These are phyloP conservation scores for Rugonectria rugulosa DNA, from an alignment of 2,329 filamentous ascomycete genomes.

Conservation along the genomic window DNA sequence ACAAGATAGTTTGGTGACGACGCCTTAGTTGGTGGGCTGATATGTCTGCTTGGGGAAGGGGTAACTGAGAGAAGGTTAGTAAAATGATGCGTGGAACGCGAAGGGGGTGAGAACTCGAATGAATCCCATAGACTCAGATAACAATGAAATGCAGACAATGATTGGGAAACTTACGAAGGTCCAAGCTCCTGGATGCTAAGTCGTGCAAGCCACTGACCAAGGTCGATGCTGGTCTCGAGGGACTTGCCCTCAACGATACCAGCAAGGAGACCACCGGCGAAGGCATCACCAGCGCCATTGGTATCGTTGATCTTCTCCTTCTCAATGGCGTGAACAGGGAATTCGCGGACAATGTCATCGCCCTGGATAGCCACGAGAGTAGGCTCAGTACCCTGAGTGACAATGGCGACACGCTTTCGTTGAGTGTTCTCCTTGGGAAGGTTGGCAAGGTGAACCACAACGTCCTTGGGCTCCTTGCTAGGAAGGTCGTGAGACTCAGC, in stretches of 20 bases:
- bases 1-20: constrained; percentile 35
- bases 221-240: constrained; percentile 81
- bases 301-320: constrained; percentile 88
- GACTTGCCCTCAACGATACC: constrained; percentile 86
- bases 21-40: constrained; percentile 53
- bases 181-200: constrained; percentile 95
- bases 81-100: constrained; percentile 12
- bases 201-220: constrained; percentile 96
- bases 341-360: constrained; percentile 75
- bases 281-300: constrained; percentile 96
- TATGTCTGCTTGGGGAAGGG: constrained; percentile 85
- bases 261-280: constrained; percentile 92
- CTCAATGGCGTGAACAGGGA: constrained; percentile 81
- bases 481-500: constrained; percentile 80
- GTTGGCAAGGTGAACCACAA: constrained; percentile 84
- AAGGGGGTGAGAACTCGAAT: constrained; percentile 13
- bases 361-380: constrained; percentile 84
- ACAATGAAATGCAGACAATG: constrained; percentile 19
- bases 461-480: constrained; percentile 81
- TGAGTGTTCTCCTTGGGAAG: constrained; percentile 91
- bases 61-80: constrained; percentile 61
- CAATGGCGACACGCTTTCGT: constrained; percentile 84
- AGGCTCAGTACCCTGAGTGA: constrained; percentile 93
- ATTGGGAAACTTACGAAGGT: constrained; percentile 77
- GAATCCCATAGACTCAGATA: constrained; percentile 29